Conservation (phyloP, 345 rosid species). For the Syzygium jambos region DNA sequence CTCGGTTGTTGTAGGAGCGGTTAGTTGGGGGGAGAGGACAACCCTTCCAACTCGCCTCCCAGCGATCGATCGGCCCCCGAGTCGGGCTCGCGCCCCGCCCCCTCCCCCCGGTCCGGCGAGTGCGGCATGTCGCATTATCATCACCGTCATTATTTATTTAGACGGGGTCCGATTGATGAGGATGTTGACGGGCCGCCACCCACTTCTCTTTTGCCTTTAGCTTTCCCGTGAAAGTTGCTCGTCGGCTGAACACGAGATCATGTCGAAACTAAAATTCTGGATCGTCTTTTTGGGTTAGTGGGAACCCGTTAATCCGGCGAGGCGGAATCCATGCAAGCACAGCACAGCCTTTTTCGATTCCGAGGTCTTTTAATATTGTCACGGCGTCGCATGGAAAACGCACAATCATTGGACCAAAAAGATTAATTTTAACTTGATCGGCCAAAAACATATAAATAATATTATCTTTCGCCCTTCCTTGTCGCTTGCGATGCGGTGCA, state of each 20-base stretch:
- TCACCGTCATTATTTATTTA: too few relatives aligned
- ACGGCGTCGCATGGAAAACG: not conserved
- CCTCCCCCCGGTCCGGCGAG: too few relatives aligned
- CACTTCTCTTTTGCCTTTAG: not conserved
- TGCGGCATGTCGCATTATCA: too few relatives aligned
- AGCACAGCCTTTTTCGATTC: not conserved
- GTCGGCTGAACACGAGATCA: not conserved
- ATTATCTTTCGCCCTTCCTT: constrained; percentile 1
- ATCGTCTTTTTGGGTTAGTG: not conserved
- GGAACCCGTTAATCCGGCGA: not conserved
- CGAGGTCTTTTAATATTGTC: not conserved
- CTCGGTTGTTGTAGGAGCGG: not conserved
- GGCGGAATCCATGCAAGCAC: not conserved
- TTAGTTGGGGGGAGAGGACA: not conserved
- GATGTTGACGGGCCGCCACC: not conserved
- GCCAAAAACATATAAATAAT: not conserved
- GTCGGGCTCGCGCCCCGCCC: too few relatives aligned
- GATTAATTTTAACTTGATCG: constrained; percentile 43
- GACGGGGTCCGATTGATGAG: not conserved
- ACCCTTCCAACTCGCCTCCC: too few relatives aligned
- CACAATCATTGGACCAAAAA: constrained; percentile 59
- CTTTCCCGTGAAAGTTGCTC: not conserved
- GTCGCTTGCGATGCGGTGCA: constrained; percentile 18
- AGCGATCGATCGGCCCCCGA: not conserved
- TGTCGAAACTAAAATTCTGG: not conserved